Evolutionary conservation across 306 rosid genomes (phyloP), one percentile per base, ranked within the genome.

Genomic region (Gillenia trifoliata): DNA sequence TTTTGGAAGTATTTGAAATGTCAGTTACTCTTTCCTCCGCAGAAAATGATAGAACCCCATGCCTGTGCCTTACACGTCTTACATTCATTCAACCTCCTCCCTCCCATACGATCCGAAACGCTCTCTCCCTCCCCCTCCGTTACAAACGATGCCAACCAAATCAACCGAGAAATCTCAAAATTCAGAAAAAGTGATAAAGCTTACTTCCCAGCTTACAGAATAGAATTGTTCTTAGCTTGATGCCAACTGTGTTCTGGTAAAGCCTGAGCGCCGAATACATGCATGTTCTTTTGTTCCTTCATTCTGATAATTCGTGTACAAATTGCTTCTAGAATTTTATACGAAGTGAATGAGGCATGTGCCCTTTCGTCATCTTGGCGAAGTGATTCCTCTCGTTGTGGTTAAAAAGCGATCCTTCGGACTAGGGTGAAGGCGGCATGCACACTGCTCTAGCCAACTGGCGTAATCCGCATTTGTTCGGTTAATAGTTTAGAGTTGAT

Each of bases 271-370:
- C 13, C 11, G 57, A 52, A n/a, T 19, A 6, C 26, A 19, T n/a
- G 60, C 17, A 4, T 64, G 41, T 8, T 49, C 62, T 52, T 78
- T 72, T 52, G 66, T 66, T 72, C 76, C 9, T 22, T 20, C 68
- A 57, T 40, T 71, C 40, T 52, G 41, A 62, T 49, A 19, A 28
- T 29, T 72, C 59, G 15, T 33, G 28, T 11, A 11, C 60, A 40
- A 40, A 2, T 54, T 54, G 12, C 60, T n/a, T n/a, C 25, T 25
- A 55, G 70, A 43, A 62, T 34, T 34, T 63, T 30, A 31, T 33
- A 63, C 23, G 15, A 26, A 71, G 4, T 41, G 15, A 77, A 63
- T 77, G 76, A 71, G 50, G 64, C 71, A 25, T 70, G 76, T 62
- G 40, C 41, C 20, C 20, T 15, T 17, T 45, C 15, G 15, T 15